Base-by-base conservation (phyloP, 139 green algal species). In the Dunaliella sp. region DNA sequence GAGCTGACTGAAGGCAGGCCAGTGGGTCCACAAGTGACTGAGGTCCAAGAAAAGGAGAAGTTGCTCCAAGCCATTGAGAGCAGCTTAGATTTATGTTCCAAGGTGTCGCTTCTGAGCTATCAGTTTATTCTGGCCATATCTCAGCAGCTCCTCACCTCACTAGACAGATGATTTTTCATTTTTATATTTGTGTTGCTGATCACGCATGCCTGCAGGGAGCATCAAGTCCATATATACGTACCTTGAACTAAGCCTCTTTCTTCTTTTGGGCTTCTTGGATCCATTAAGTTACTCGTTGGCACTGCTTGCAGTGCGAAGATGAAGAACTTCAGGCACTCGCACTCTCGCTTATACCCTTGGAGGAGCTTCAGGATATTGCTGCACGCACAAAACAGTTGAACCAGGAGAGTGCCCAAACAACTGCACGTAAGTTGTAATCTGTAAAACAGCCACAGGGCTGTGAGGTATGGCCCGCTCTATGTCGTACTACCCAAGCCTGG, bases 271-370 rank as follows among this genome's bases (percentile, higher is more conserved):
- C 31, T n/a, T n/a, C n/a, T n/a, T n/a, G n/a, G n/a, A n/a, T n/a
- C n/a, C n/a, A n/a, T n/a, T n/a, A n/a, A n/a, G n/a, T n/a, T n/a
- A n/a, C n/a, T n/a, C 24, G 24, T n/a, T 76, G 59, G 26, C 28
- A 81, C 76, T 36, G 16, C 25, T 74, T 0, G 32, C 84, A 90
- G 83, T 85, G 81, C n/a, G 86, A 89, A 79, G 77, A 88, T 87
- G 77, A 31, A 0, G 35, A 85, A 32, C 78, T 92, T 72, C 87
- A 92, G 73, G 75, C 90, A 0, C 80, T 87, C 33, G 92, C 93
- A 1, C 85, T 91, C 2, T 91, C 85, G 21, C 26, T 93, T 0
- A 94, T 96, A 82, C 91, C 92, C 0, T 57, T 95, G 38, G 87
- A 87, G 34, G 83, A 90, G 1, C 73, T 91, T 28, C 57, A 1